Conservation (phyloP, 78 protist species). For the Guillardia theta region DNA sequence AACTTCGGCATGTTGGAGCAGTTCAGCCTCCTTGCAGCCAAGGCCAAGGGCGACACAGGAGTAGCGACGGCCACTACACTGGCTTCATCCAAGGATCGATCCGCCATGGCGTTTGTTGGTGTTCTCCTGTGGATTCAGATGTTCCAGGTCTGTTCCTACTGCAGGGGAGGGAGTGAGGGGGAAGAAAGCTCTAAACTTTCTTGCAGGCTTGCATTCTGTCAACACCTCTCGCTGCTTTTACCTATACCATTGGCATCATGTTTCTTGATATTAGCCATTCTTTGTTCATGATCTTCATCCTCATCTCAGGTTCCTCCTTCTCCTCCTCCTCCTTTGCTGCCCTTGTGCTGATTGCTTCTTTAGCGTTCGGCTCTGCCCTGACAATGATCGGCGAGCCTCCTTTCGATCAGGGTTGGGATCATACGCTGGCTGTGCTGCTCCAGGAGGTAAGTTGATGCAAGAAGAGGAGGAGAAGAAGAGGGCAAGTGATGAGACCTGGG, state of each 20-base stretch:
- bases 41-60: no score
- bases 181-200: no score
- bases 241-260: neutral
- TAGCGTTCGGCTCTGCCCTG: conserved; percentile 7
- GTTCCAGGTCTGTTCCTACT: neutral
- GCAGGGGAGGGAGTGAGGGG: neutral
- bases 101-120: neutral
- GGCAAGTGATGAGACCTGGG: no score
- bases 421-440: neutral
- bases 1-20: no score
- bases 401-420: neutral
- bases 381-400: neutral
- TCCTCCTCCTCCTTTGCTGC: no score
- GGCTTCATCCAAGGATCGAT: no score
- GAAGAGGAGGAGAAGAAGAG: no score
- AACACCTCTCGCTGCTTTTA: neutral
- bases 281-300: neutral
- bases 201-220: neutral
- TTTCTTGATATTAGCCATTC: neutral
- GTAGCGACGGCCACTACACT: no score
- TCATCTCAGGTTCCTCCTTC: no score
- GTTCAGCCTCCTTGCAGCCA: no score
- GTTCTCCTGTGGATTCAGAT: neutral
- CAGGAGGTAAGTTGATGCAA: no score
- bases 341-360: no score